phyloP scores from a whole-genome alignment of 495 filamentous ascomycete species.

The Astrothelium macrocarpum region DNA sequence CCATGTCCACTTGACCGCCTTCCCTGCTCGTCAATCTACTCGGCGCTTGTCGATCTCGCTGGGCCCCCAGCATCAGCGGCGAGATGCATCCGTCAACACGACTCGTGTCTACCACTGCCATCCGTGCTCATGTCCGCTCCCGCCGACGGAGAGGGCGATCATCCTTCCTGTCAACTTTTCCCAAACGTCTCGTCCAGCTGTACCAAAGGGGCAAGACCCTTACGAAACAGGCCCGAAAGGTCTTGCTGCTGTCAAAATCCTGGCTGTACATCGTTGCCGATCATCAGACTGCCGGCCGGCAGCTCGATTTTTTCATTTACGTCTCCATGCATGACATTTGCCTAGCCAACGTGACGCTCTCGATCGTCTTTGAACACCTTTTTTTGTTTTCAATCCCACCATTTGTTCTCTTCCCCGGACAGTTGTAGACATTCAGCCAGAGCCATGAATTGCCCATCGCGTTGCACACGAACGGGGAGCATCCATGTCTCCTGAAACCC shows the following conservation, averaged over 20 bases:
- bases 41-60: too few species aligned
- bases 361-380: not conserved
- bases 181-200: not conserved
- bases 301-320: not conserved
- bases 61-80: not conserved
- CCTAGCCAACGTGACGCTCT: not conserved
- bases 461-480: not conserved
- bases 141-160: not conserved
- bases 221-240: not conserved
- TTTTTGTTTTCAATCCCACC: not conserved
- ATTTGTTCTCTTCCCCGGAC: not conserved
- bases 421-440: not conserved
- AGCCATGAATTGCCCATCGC: not conserved
- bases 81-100: not conserved
- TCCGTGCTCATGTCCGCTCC: not conserved
- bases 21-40: not conserved
- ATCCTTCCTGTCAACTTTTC: not conserved
- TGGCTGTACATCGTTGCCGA: not conserved
- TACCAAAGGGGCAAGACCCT: not conserved
- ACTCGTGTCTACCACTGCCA: too few species aligned
- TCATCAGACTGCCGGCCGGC: not conserved
- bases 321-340: not conserved
- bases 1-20: not conserved
- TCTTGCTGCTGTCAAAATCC: not conserved
- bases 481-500: slow-evolving; percentile 1